Conservation (phyloP, 2,329 filamentous ascomycete species). For the Colletotrichum siamense region DNA sequence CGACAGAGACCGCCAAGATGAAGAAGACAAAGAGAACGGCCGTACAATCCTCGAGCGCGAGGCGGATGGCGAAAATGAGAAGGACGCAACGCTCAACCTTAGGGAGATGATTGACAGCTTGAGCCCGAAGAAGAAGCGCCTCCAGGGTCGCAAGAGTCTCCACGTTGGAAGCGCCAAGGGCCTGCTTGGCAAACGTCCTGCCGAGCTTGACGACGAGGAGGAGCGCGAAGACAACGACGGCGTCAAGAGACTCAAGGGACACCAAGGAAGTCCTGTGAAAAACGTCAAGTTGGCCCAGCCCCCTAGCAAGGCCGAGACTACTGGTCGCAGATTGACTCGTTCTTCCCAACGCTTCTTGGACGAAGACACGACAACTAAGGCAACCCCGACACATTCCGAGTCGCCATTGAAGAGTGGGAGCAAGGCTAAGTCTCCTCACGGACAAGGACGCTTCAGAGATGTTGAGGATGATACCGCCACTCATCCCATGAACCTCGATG, state of each 20-base stretch:
- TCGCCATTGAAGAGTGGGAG: slow-evolving; percentile 53
- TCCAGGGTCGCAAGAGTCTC: slow-evolving; percentile 76
- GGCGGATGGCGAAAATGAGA: slow-evolving; percentile 56
- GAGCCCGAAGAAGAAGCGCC: slow-evolving; percentile 73
- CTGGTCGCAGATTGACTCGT: slow-evolving; percentile 62
- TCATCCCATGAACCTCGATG: slow-evolving; percentile 49
- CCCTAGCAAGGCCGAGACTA: slow-evolving; percentile 69
- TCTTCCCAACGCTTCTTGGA: slow-evolving; percentile 54
- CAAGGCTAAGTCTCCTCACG: slow-evolving; percentile 59
- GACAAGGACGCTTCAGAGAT: slow-evolving; percentile 61
- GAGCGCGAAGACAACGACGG: slow-evolving; percentile 64
- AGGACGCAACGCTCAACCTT: slow-evolving; percentile 69
- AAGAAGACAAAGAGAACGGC: slow-evolving; percentile 65
- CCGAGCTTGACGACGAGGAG: slow-evolving; percentile 70
- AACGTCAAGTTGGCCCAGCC: slow-evolving; percentile 73
- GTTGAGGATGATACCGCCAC: slow-evolving; percentile 51
- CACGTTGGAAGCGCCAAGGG: slow-evolving; percentile 77
- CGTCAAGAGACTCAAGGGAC: slow-evolving; percentile 74
- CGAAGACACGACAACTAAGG: slow-evolving; percentile 35
- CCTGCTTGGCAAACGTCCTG: slow-evolving; percentile 75
- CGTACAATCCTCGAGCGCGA: slow-evolving; percentile 61
- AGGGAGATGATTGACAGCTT: slow-evolving; percentile 80
- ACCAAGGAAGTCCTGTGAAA: slow-evolving; percentile 78
- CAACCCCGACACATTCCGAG: slow-evolving; percentile 45
- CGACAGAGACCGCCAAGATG: slow-evolving; percentile 65